Evolutionary conservation across 306 rosid species (phyloP).

Genomic region (Crotalaria pallida): DNA sequence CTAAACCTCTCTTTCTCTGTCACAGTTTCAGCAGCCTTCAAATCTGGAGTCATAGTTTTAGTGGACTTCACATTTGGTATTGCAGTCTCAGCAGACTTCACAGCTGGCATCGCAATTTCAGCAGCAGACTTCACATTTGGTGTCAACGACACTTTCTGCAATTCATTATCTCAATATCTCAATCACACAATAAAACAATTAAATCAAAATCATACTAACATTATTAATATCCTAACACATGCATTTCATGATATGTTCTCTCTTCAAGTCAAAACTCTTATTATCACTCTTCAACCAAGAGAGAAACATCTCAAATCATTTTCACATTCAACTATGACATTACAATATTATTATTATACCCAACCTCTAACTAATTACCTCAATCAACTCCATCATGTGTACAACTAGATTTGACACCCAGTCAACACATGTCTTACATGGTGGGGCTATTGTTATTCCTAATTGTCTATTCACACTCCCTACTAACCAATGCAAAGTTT

Average conservation of each 20-base stretch:
- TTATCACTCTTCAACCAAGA: neutral
- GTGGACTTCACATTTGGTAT: neutral
- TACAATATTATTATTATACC: too few relatives aligned
- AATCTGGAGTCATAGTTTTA: neutral
- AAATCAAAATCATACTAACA: neutral
- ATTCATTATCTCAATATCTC: neutral
- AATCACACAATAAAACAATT: neutral
- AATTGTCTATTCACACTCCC: too few relatives aligned
- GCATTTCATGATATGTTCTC: neutral
- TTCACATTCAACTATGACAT: neutral
- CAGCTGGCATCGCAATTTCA: neutral
- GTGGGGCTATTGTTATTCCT: too few relatives aligned
- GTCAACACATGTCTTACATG: too few relatives aligned
- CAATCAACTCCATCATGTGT: too few relatives aligned
- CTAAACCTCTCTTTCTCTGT: neutral
- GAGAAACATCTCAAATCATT: neutral
- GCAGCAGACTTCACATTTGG: neutral
- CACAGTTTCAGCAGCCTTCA: conserved; percentile 14
- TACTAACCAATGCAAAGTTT: too few relatives aligned
- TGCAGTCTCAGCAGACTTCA: neutral
- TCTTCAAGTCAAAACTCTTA: neutral
- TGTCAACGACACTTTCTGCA: neutral
- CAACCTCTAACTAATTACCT: neutral
- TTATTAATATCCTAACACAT: neutral
- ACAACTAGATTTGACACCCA: too few relatives aligned